A percentile compares a stretch with the other conserved stretches of the same genome.
Conservation (phyloP, 768 basidiomycete genomes). For the Leccinum rimulosum region DNA sequence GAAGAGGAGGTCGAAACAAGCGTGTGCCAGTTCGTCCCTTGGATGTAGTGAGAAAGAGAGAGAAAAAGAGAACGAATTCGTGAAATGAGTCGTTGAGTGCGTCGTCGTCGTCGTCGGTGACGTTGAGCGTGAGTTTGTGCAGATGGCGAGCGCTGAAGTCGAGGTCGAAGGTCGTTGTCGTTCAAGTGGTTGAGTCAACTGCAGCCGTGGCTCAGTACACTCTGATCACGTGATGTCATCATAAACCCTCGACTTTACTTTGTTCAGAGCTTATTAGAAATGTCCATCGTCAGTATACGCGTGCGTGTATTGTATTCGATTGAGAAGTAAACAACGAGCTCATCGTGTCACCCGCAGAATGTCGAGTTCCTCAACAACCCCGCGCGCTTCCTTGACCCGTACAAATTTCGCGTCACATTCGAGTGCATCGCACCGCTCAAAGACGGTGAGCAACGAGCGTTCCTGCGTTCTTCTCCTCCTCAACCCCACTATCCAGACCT, state of each 20-base stretch:
- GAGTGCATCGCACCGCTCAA: constrained; percentile 91
- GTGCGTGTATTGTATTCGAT: constrained; percentile 36
- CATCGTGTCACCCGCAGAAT: constrained; percentile 47
- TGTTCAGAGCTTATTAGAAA: constrained; percentile 18
- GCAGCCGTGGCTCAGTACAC: not conserved
- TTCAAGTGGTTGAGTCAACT: constrained; percentile 2
- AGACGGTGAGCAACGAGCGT: constrained; percentile 57
- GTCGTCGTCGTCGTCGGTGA: not conserved
- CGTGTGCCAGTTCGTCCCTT: constrained; percentile 2
- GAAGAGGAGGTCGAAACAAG: not conserved
- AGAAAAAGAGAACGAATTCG: constrained; percentile 5
- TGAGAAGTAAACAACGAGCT: not conserved
- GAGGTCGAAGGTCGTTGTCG: constrained; percentile 1
- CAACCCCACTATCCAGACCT: constrained; percentile 56
- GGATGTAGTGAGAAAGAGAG: constrained; percentile 10
- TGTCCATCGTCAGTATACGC: constrained; percentile 72
- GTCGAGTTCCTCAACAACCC: constrained; percentile 93
- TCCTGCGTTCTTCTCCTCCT: not conserved
- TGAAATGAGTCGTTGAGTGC: not conserved
- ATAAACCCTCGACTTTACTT: too few species aligned
- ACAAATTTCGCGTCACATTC: constrained; percentile 93
- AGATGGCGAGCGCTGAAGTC: not conserved
- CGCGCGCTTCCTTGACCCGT: constrained; percentile 85
- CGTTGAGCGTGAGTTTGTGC: not conserved
- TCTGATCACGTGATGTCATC: constrained; percentile 2